These are phyloP conservation scores for Domatiomyces globalis DNA, from an alignment of 2,329 filamentous ascomycete species.

Conservation along the genomic window DNA sequence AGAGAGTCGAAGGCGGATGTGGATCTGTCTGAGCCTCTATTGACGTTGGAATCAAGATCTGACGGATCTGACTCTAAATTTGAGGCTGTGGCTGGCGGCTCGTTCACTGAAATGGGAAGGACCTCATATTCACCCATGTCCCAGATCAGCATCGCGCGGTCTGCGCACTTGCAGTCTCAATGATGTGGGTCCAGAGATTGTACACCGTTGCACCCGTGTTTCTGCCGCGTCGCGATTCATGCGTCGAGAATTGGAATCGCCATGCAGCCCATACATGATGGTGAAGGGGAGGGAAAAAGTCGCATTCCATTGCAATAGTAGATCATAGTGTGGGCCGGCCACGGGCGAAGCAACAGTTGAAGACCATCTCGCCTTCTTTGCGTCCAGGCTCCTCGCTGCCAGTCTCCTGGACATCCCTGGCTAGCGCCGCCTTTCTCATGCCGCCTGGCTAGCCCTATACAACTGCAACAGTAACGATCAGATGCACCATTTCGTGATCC, in stretches of 20 bases:
- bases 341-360: constrained; percentile 37
- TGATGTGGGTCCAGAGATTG: constrained; percentile 48
- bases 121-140: constrained; percentile 47
- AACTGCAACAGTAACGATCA: constrained; percentile 30
- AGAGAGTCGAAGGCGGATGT: constrained; percentile 4
- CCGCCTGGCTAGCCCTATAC: constrained; percentile 34
- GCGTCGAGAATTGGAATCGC: constrained; percentile 41
- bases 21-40: not conserved
- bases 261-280: constrained; percentile 49
- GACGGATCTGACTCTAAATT: constrained; percentile 19
- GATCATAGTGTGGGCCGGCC: constrained; percentile 55
- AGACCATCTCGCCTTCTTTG: constrained; percentile 37
- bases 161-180: constrained; percentile 41
- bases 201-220: constrained; percentile 46
- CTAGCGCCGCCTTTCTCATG: constrained; percentile 27
- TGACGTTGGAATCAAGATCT: constrained; percentile 5
- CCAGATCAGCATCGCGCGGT: constrained; percentile 49
- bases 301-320: constrained; percentile 54
- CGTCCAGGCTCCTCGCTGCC: constrained; percentile 26
- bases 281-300: constrained; percentile 52
- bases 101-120: constrained; percentile 21
- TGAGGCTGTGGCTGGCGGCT: constrained; percentile 24
- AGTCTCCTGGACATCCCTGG: not conserved
- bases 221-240: constrained; percentile 47
- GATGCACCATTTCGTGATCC: constrained; percentile 51